Evolutionary conservation across 345 rosid genomes (phyloP), one percentile per base, ranked within the genome.

Genomic region (Iberis pinnata): DNA sequence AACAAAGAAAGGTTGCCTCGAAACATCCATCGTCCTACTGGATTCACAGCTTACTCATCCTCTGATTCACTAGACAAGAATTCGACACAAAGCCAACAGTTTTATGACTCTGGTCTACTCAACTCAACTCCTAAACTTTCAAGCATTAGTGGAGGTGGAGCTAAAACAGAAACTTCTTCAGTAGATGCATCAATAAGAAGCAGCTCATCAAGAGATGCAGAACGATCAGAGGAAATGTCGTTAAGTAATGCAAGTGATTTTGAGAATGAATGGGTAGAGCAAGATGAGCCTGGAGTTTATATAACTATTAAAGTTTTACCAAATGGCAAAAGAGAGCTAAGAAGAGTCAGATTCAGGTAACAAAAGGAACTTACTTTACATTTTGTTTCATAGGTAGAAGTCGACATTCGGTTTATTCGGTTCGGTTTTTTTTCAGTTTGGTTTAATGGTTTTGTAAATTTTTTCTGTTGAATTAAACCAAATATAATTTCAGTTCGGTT

Each of bases 261-360:
- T 35, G 97, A 83, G 41, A 63, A 79, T 13, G 99, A 93, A 65
- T 88, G 97, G 97, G 87, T 93, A 15, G 99, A 85, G 68, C 79
- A 93, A 71, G 99, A 88, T 61, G 94, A 93, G 63, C 95, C 95
- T 15, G 99, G 99, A 4, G 95, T 93, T 45, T 88, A 93, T 70
- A 88, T 93, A 49, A 93, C 99, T 16, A 83, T 93, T 64, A 83
- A 82, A 78, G 75, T 73, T 25, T 62, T 88, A 45, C 81, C 80
- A 1, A 73, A 83, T 53, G 97, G 99, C 16, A 83, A 88, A 61
- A 80, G 79, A 69, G 99, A 93, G 77, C 99, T 93, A 53, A 75
- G 97, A 64, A 77, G 97, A 53, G 99, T 93, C 60, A 80, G 97
- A 72, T 93, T 93, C 90, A 93, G 99, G 99, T 92, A 63, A 59